Evolutionary conservation across 257 asterid species (phyloP), one percentile per base, ranked within the genome.

Genomic region (Scutellaria barbata): DNA sequence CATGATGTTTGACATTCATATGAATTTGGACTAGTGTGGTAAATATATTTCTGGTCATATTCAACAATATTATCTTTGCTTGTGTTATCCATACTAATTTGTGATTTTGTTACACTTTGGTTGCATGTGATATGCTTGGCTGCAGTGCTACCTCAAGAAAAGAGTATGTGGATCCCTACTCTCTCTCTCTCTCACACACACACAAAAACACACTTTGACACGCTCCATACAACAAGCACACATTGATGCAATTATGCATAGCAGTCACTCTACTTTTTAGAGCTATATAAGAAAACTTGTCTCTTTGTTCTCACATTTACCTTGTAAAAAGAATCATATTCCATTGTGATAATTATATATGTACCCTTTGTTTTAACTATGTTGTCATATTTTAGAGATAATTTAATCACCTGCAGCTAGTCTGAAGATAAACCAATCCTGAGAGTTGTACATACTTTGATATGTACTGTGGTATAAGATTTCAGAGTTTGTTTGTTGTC

Each of bases 111-210:
- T 9, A 63, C 75, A 75, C 75, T 79, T 81, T 79, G 80, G 77
- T 62, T 85, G 90, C 89, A 84, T 81, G 81, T 82, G 68, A 74
- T 72, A 61, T 69, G 55, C 57, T 65, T 58, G 84, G 82, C 54
- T 61, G 76, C 95, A 93, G 98, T 93, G 88, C 95, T 90, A 78
- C 98, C 95, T 74, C 95, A 87, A 82, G 97, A 93, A 74, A 54
- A 83, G 85, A 87, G 98, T 93, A 87, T 76, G 98, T 79, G 35
- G 52, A 18, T 22, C 75, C 43, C 7, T 47, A 9, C 55, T 64
- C 79, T 16, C 63, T 64, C 76, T 51, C 72, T 33, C 58, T 39
- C 73, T 16, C 30, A 13, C 74, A 55, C 74, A 17, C 39, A 11
- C 56, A 30, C 56, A 40, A 18, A 30, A 9, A 10, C 20, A 67